Base-by-base conservation (phyloP, 176 grass and related monocot genomes). In the Pontederia paniculata region DNA sequence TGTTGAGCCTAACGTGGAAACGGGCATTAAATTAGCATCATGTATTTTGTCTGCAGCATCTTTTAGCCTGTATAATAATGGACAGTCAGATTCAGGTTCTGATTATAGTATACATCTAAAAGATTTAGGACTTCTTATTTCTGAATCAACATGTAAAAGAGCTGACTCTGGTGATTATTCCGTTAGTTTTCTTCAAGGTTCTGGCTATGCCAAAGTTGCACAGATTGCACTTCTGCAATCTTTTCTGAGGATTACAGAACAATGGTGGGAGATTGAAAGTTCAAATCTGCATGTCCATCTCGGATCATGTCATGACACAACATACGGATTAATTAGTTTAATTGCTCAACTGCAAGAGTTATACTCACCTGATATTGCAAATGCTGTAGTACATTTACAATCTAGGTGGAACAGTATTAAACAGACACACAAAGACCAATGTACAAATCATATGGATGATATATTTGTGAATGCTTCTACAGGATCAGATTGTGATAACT, bases 361-460 rank as follows among this genome's bases (percentile, higher is more conserved):
- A 63, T 98, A 98, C 72, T 75, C 86, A 59, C 93, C 80, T 13
- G 93, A 98, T 83, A 81, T 91, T 78, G 58, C 70, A 53, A 86
- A 91, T 73, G 80, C 86, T 74, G 45, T 98, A 65, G 68, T 71
- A 49, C 93, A 98, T 87, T 77, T 98, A 42, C 93, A 98, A 60
- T 98, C 86, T 62, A 98, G 93, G 72, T 98, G 93, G 93, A 91
- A 98, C 84, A 91, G 54, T 71, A 72, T 81, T 65, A 74, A 91
- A 69, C 65, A 66, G 48, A 76, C 73, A 57, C 76, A 82, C 44
- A 77, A 66, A 52, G 74, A 82, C 58, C 21, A 51, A 25, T 20
- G 54, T 61, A 23, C 28, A 53, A 53, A 22, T 72, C 64, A 75
- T 49, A 65, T 70, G 12, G 18, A 42, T 9, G n/a, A 57, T 74